Evolutionary conservation across 768 basidiomycete species (phyloP), one percentile per base, ranked within the genome.

Genomic region (Harrya chromipes): DNA sequence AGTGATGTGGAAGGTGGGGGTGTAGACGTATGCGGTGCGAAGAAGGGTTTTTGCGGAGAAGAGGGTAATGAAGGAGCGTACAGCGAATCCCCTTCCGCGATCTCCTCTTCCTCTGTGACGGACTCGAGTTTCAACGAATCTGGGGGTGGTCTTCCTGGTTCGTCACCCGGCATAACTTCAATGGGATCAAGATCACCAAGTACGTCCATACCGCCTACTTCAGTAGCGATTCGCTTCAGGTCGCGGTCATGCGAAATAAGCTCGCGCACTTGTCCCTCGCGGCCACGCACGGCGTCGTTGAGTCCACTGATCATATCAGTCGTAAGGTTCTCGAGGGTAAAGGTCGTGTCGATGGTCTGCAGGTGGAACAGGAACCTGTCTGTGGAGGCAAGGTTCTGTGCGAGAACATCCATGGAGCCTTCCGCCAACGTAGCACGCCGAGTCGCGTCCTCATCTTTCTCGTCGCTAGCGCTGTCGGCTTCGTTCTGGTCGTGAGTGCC

Each of bases 251-350:
- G 86, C 54, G 84, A 87, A 31, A 84, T 70, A 46, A 94, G 68
- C 60, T 84, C 87, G 44, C 91, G 84, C 4, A 90, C 80, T 68
- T 94, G 91, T 3, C 75, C 78, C 64, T 94, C 91, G 49, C 91
- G 80, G 58, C 90, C 84, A 40, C 83, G 81, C 31, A 81, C 79
- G 12, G 83, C 79, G 48, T 87, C 84, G 66, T 91, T 86, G 52
- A 93, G 77, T 31, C 79, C 77, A 33, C 89, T 79, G 58, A 94
- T 88, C 53, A 90, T 75, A 55, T 87, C 81, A 16, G 85, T 82
- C 6, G 91, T 86, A 37, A 89, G 72, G 36, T 68, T 73, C 68
- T 94, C 91, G 52, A 94, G 69, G 10, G 64, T 53, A 23, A 61
- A 63, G 5, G 71, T 59, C 26, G 71, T 64, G 66, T 93, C 91